Conservation (phyloP, 2,329 filamentous ascomycete genomes). For the Arthrobotrys entomopaga region DNA sequence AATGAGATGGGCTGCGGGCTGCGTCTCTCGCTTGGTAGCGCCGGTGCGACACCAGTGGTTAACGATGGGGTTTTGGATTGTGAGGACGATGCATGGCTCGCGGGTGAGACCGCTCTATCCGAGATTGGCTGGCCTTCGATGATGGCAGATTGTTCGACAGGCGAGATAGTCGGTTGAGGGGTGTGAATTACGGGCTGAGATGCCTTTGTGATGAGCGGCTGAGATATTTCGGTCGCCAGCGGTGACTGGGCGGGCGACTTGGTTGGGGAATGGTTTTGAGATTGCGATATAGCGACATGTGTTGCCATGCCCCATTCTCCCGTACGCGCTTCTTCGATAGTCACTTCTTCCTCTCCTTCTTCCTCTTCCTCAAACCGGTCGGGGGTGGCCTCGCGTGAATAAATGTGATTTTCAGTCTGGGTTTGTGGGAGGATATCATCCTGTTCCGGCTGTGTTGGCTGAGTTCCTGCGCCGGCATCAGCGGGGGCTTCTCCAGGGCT, state of each 20-base stretch:
- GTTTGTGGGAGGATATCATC: slow-evolving; percentile 8
- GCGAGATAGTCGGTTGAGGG: slow-evolving; percentile 35
- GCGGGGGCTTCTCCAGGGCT: slow-evolving; percentile 17
- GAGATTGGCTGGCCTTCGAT: slow-evolving; percentile 23
- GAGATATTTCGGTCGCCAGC: slow-evolving; percentile 37
- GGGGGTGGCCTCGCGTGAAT: slow-evolving; percentile 39
- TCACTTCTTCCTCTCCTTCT: slow-evolving; percentile 36
- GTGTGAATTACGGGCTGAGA: slow-evolving; percentile 48
- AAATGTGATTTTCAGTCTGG: slow-evolving; percentile 5
- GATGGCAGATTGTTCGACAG: slow-evolving; percentile 35
- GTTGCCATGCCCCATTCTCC: slow-evolving; percentile 50
- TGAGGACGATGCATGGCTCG: slow-evolving; percentile 47
- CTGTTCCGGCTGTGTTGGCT: background rate
- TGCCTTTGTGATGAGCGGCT: slow-evolving; percentile 49
- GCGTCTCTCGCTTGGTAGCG: slow-evolving; percentile 30
- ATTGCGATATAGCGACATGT: slow-evolving; percentile 47
- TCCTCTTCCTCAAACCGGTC: slow-evolving; percentile 44
- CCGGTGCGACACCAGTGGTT: slow-evolving; percentile 16
- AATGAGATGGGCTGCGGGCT: slow-evolving; percentile 45
- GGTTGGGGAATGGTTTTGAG: slow-evolving; percentile 40
- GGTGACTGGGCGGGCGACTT: slow-evolving; percentile 38
- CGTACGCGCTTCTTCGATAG: slow-evolving; percentile 38
- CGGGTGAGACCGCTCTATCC: slow-evolving; percentile 43
- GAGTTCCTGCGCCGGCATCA: slow-evolving; percentile 23
- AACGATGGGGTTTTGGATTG: slow-evolving; percentile 43